Conservation (phyloP, 768 basidiomycete genomes). For the Austroboletus eburneus region DNA sequence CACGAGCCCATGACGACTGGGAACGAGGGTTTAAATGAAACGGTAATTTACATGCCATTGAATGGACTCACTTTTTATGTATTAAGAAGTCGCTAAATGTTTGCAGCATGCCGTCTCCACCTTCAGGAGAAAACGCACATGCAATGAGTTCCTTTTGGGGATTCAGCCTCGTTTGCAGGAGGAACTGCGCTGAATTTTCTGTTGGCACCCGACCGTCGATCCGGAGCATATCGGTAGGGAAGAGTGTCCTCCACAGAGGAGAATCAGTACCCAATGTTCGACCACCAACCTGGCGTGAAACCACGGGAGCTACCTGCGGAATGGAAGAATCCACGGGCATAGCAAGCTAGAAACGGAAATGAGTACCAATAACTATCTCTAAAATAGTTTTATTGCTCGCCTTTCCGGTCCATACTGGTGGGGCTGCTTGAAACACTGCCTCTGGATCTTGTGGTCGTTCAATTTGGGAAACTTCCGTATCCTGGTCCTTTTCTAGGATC, state of each 20-base stretch:
- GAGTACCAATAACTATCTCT: conserved; percentile 5
- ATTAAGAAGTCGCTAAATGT: conserved; percentile 63
- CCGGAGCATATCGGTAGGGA: conserved; percentile 63
- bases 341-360: conserved; percentile 48
- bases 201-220: conserved; percentile 85
- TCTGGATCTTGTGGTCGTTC: conserved; percentile 38
- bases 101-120: conserved; percentile 47
- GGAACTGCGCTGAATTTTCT: conserved; percentile 70
- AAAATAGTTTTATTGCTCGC: conserved; percentile 37
- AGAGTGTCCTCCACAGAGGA: conserved; percentile 69
- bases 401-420: conserved; percentile 71
- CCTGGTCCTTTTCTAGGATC: conserved; percentile 64
- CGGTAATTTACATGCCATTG: conserved; percentile 5
- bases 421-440: conserved; percentile 50
- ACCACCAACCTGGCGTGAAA: conserved; percentile 80
- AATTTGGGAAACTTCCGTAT: conserved; percentile 25
- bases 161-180: conserved; percentile 75
- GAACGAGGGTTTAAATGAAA: conserved; percentile 11
- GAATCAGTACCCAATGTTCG: conserved; percentile 53
- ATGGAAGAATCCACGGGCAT: conserved; percentile 77
- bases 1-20: conserved; percentile 79
- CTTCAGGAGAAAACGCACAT: conserved; percentile 62
- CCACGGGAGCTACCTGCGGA: conserved; percentile 60
- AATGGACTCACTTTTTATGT: conserved; percentile 58
- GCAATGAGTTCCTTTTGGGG: conserved; percentile 75